Base-by-base conservation (phyloP, 2,329 filamentous ascomycete genomes). In the Colletotrichum eleusines region DNA sequence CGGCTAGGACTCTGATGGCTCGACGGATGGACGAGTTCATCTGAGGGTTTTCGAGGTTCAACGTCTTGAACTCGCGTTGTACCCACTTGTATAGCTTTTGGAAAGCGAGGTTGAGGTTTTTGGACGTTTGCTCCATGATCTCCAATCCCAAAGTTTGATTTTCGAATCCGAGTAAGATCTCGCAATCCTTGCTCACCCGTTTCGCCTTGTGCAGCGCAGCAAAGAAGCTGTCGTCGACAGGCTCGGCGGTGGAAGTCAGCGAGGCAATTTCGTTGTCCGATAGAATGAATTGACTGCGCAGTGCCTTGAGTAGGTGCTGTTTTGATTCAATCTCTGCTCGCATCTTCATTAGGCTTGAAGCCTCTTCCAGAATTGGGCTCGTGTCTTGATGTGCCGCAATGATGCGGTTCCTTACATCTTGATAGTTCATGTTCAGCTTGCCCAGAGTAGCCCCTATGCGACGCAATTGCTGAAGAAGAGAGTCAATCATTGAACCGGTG, bases 51-150 rank as follows among this genome's bases (percentile, higher is more conserved):
- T 99, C 96, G 11, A 98, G 87, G 78, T 98, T 97, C 61, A 98
- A 83, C 0, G 91, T 91, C 79, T 95, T 97, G 82, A 99, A 97
- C 76, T 98, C 94, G 70, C 92, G 91, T 78, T 98, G 95, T 26
- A 97, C 91, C 95, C 95, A 99, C 76, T 94, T 91, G 81, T 97
- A 98, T 3, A 99, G 87, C 78, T 98, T 99, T 78, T 99, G 95
- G 76, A 96, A 99, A 6, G 94, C 95, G 20, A 91, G 87, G 76
- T 97, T 96, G 60, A 99, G 87, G 72, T 94, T 90, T 70, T 94
- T 94, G 0, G 94, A 95, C 66, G 91, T 95, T 79, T 95, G 90
- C 73, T 98, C 95, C 87, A 98, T 95, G 59, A 98, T 88, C 76
- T 98, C 95, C 5, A 97, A 84, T 0, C 95, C 96, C 0, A 98